Conservation (phyloP, 1,139 yeast species). For the Diutina ranongensis region DNA sequence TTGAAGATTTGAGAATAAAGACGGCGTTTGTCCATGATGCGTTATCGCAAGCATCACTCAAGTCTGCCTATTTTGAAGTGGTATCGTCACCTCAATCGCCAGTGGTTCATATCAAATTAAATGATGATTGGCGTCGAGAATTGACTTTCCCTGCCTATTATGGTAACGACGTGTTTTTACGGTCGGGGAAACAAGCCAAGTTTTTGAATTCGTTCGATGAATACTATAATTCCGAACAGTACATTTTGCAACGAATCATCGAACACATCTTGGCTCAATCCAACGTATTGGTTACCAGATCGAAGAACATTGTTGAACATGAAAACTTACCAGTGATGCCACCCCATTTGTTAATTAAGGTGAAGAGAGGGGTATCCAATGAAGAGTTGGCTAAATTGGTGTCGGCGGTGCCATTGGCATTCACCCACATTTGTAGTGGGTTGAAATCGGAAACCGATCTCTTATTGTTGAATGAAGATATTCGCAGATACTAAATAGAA, state of each 20-base stretch:
- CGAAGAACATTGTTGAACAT: slow-evolving; percentile 58
- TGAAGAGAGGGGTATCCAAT: slow-evolving; percentile 42
- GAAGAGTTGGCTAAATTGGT: slow-evolving; percentile 32
- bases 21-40: slow-evolving; percentile 13
- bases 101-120: slow-evolving; percentile 48
- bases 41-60: slow-evolving; percentile 11
- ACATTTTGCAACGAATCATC: slow-evolving; percentile 50
- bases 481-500: not conserved
- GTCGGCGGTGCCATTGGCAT: not conserved
- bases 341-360: slow-evolving; percentile 57
- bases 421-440: not conserved
- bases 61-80: slow-evolving; percentile 25
- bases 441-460: not conserved
- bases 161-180: slow-evolving; percentile 29
- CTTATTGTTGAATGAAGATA: slow-evolving; percentile 1
- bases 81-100: slow-evolving; percentile 57
- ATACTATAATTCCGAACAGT: slow-evolving; percentile 47
- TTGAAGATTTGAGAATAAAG: slow-evolving; percentile 19
- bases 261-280: slow-evolving; percentile 38
- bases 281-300: slow-evolving; percentile 55
- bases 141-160: slow-evolving; percentile 37
- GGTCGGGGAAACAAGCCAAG: slow-evolving; percentile 28
- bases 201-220: slow-evolving; percentile 22
- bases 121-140: slow-evolving; percentile 27
- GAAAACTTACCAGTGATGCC: slow-evolving; percentile 61